Conservation (phyloP, 2,329 filamentous ascomycete species). For the Penicillium sclerotigenum region DNA sequence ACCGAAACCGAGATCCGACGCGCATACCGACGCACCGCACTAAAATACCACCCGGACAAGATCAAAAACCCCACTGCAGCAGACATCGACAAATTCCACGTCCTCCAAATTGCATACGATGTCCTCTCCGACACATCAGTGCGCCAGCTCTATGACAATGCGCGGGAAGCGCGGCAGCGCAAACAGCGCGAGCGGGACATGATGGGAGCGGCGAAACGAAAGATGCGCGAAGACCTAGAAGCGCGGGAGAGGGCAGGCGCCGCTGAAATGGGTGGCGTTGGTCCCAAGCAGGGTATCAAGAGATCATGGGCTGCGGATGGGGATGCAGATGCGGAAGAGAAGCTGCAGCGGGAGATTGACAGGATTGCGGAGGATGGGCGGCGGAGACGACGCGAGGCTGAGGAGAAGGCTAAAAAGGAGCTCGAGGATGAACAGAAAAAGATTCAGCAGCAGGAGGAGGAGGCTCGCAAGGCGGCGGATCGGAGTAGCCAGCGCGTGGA, state of each 20-base stretch:
- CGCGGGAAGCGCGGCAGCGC: slow-evolving; percentile 66
- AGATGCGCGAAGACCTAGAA: slow-evolving; percentile 85
- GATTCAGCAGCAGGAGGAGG: slow-evolving; percentile 43
- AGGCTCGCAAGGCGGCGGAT: slow-evolving; percentile 40
- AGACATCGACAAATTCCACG: slow-evolving; percentile 78
- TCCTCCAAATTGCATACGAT: slow-evolving; percentile 81
- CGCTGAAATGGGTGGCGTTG: slow-evolving; percentile 34
- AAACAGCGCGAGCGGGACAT: slow-evolving; percentile 68
- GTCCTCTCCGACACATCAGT: slow-evolving; percentile 69
- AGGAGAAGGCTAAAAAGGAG: slow-evolving; percentile 46
- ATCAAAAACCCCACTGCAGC: slow-evolving; percentile 63
- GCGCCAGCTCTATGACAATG: slow-evolving; percentile 74
- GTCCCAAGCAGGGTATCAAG: slow-evolving; percentile 54
- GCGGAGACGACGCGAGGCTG: slow-evolving; percentile 50
- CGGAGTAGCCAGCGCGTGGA: slow-evolving; percentile 32
- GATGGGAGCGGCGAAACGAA: slow-evolving; percentile 68
- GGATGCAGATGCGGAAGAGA: slow-evolving; percentile 47
- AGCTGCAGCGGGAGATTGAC: slow-evolving; percentile 53
- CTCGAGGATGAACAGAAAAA: slow-evolving; percentile 40
- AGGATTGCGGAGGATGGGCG: slow-evolving; percentile 54
- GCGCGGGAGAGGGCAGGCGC: slow-evolving; percentile 61
- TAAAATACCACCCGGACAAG: slow-evolving; percentile 96
- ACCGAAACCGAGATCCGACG: slow-evolving; percentile 71
- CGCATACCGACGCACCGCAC: slow-evolving; percentile 77
- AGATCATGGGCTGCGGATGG: slow-evolving; percentile 48